These are phyloP conservation scores for Ganoderma sp. DNA, from an alignment of 1,284 basidiomycete species.

Conservation along the genomic window DNA sequence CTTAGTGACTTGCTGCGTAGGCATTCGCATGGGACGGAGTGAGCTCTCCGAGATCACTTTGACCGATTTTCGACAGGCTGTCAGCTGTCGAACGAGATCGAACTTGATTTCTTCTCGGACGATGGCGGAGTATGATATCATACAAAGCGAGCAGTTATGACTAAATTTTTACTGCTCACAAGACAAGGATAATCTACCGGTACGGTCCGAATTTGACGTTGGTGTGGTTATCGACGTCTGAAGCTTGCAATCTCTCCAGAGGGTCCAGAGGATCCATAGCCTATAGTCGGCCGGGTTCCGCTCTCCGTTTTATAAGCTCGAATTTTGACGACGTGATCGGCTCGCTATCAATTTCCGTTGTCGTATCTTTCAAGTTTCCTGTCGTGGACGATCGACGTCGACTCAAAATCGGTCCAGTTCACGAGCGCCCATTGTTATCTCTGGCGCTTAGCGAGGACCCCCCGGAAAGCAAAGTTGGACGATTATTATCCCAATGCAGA, in stretches of 20 bases:
- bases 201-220: too few relatives aligned
- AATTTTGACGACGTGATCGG: too few relatives aligned
- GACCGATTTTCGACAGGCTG: not conserved
- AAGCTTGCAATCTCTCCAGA: too few relatives aligned
- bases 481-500: not conserved
- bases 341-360: conserved; percentile 15
- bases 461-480: not conserved
- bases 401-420: not conserved
- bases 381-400: too few relatives aligned
- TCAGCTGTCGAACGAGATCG: not conserved
- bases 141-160: not conserved
- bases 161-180: too few relatives aligned
- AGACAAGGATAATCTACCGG: too few relatives aligned
- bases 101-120: not conserved
- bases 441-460: not conserved
- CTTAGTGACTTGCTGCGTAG: not conserved
- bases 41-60: not conserved
- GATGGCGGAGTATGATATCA: not conserved
- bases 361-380: not conserved
- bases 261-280: too few relatives aligned
- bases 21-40: not conserved
- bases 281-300: too few relatives aligned
- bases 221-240: too few relatives aligned
- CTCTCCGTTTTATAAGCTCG: too few relatives aligned
- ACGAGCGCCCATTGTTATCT: not conserved